Percentiles rank a stretch among this genome's conserved stretches.
Conservation (phyloP, 495 filamentous ascomycete species). For the Cercophora samala region DNA sequence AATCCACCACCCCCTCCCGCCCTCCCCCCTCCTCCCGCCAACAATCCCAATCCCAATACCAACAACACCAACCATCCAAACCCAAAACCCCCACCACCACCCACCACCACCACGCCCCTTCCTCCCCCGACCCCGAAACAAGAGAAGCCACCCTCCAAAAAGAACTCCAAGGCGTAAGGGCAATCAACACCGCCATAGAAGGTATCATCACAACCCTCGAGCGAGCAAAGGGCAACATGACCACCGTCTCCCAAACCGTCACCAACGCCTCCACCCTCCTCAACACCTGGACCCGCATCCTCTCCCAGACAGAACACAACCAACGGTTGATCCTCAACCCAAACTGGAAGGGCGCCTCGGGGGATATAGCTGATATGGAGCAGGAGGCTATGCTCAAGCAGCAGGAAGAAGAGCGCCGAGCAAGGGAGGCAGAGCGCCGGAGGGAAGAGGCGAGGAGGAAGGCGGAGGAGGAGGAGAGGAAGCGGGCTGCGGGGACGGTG, state of each 20-base stretch:
- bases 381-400: slow-evolving; percentile 66
- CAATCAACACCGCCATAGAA: slow-evolving; percentile 84
- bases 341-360: slow-evolving; percentile 81
- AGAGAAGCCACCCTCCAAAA: slow-evolving; percentile 69
- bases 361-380: slow-evolving; percentile 80
- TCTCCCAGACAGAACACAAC: slow-evolving; percentile 96
- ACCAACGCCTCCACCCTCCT: slow-evolving; percentile 87
- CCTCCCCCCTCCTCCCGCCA: neutral
- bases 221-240: slow-evolving; percentile 85
- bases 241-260: slow-evolving; percentile 83
- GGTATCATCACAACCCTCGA: slow-evolving; percentile 75
- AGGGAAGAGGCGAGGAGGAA: slow-evolving; percentile 65
- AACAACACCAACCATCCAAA: slow-evolving; percentile 42
- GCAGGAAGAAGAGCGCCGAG: slow-evolving; percentile 70
- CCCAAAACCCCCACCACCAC: slow-evolving; percentile 49
- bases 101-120: neutral
- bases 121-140: slow-evolving; percentile 41
- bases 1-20: neutral
- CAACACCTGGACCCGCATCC: slow-evolving; percentile 91
- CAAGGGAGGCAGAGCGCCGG: slow-evolving; percentile 69
- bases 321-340: slow-evolving; percentile 86
- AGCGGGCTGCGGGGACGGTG: slow-evolving; percentile 42
- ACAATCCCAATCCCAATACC: slow-evolving; percentile 16
- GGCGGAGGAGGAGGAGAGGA: slow-evolving; percentile 71
- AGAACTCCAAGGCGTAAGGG: slow-evolving; percentile 77